Base-by-base conservation (phyloP, 2,329 filamentous ascomycete species). In the Ambrosiella xylebori region DNA sequence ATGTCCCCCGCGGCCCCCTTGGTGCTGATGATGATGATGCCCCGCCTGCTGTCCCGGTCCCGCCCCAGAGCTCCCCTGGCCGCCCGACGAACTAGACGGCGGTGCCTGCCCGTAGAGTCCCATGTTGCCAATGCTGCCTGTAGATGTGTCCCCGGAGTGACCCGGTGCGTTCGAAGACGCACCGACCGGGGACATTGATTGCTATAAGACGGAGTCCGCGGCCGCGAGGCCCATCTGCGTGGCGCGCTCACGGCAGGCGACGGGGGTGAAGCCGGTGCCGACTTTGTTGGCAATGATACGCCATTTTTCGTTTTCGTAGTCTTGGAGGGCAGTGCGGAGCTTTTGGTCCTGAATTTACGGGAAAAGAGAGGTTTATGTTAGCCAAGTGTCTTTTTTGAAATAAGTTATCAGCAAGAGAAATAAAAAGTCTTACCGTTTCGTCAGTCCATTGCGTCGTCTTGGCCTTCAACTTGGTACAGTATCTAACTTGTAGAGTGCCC, bases 381-480 rank as follows among this genome's bases (percentile, higher is more conserved):
- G 36, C 36, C 15, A n/a, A 54, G 35, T 37, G 15, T 53, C 11
- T n/a, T 38, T 12, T 2, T 35, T n/a, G 36, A 37, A 37, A 36
- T n/a, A 35, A 9, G 35, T n/a, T 13, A 9, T 47, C 1, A 27
- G 13, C 8, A 13, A n/a, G 40, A 38, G 19, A 27, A 19, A 37
- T 19, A 36, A 37, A 39, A 44, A 12, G 61, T 69, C 83, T 73
- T 76, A 95, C 90, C 75, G 87, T 93, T 67, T 95, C 89, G 63
- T 94, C 88, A 55, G 86, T 94, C 90, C 90, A 96, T 65, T 88
- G 81, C 11, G 87, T 94, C 44, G 86, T 90, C 74, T 95, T 95
- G 12, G 88, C 89, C 72, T 95, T 95, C 56, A 95, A 74, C 71
- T 95, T 95, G 49, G 89, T 95, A 68, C 90, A 96, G 69, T 96